phyloP scores from a whole-genome alignment of 768 basidiomycete genomes.

The Auricularia cornea region DNA sequence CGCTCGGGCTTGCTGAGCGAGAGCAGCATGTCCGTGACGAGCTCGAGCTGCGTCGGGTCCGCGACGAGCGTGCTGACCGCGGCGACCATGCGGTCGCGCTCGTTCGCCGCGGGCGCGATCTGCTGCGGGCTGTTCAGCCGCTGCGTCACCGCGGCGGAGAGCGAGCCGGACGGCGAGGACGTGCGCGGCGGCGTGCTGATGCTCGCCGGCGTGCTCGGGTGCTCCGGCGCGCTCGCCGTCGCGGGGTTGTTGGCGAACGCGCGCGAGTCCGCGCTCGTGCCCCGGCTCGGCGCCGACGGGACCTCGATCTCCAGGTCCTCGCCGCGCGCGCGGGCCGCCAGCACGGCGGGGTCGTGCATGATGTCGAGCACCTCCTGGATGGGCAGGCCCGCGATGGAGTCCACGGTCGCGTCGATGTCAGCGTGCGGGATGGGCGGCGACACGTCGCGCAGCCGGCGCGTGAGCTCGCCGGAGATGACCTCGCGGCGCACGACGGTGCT shows the following conservation, averaged over 20 bases:
- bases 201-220: conserved; percentile 75
- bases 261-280: conserved; percentile 40
- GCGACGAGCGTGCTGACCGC: conserved; percentile 58
- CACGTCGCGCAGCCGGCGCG: conserved; percentile 52
- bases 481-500: conserved; percentile 85
- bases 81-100: conserved; percentile 63
- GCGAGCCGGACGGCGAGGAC: conserved; percentile 61
- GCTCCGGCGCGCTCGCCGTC: conserved; percentile 83
- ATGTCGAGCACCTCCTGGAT: conserved; percentile 70
- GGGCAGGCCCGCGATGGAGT: conserved; percentile 60
- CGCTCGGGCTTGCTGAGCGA: conserved; percentile 82
- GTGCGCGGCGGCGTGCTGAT: conserved; percentile 78
- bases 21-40: conserved; percentile 75
- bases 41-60: conserved; percentile 39
- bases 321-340: conserved; percentile 33
- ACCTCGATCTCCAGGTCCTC: not conserved
- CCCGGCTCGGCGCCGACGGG: not conserved
- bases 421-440: conserved; percentile 33
- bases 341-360: conserved; percentile 60
- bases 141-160: conserved; percentile 42
- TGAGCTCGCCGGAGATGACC: conserved; percentile 75
- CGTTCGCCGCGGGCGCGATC: conserved; percentile 41
- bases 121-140: not conserved
- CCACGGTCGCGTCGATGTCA: conserved; percentile 60
- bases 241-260: conserved; percentile 58